Evolutionary conservation across 2,329 filamentous ascomycete genomes (phyloP).

Genomic region (Moelleriella libera): DNA sequence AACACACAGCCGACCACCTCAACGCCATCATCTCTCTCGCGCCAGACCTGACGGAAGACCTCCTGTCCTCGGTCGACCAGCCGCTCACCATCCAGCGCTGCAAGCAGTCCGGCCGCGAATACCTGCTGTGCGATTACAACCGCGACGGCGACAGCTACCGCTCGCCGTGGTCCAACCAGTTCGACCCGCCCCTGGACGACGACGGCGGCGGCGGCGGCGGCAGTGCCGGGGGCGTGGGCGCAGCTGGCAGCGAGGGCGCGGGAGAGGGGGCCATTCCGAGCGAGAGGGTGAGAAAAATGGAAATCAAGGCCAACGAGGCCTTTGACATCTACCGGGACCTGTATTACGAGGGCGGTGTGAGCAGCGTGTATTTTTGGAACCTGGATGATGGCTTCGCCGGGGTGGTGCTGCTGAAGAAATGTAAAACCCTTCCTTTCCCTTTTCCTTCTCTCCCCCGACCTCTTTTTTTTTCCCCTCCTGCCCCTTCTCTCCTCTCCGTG

Average conservation of each 20-base stretch:
- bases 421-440: constrained; percentile 28
- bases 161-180: constrained; percentile 98
- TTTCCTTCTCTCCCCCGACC: not conserved
- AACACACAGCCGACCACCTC: constrained; percentile 79
- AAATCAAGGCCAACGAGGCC: constrained; percentile 84
- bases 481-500: no score
- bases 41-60: constrained; percentile 88
- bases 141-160: constrained; percentile 96
- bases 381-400: constrained; percentile 95
- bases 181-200: constrained; percentile 74
- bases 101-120: constrained; percentile 80
- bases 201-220: constrained; percentile 39
- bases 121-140: constrained; percentile 98
- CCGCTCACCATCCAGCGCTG: constrained; percentile 79
- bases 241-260: constrained; percentile 43
- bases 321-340: constrained; percentile 95
- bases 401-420: constrained; percentile 90
- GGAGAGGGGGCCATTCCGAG: constrained; percentile 77
- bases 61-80: constrained; percentile 94
- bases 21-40: constrained; percentile 77
- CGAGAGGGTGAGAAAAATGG: constrained; percentile 85
- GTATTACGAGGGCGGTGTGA: constrained; percentile 93
- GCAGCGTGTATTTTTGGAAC: constrained; percentile 96
- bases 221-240: no score
- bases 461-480: not conserved